phyloP scores from a whole-genome alignment of 2,329 filamentous ascomycete species.

The Drechslerella coelobrocha region DNA sequence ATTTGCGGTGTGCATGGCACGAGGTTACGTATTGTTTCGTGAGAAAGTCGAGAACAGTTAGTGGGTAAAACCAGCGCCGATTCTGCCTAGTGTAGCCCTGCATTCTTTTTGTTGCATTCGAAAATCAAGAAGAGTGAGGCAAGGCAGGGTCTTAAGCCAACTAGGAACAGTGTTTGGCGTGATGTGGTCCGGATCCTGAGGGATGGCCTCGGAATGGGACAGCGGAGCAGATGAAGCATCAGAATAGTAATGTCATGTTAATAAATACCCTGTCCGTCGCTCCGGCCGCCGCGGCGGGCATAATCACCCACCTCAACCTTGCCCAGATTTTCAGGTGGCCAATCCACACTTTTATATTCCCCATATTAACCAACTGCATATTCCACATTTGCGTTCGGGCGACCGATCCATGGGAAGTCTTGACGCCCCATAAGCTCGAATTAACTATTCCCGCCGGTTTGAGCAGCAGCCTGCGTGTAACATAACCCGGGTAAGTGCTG shows the following conservation, averaged over 20 bases:
- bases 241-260: not conserved
- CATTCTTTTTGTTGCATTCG: not conserved
- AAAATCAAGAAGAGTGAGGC: not conserved
- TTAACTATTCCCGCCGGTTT: not conserved
- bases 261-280: conserved; percentile 2
- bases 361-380: not conserved
- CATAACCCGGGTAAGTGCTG: conserved; percentile 1
- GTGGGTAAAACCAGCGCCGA: not conserved
- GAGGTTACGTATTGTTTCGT: conserved; percentile 3
- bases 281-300: not conserved
- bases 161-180: not conserved
- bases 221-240: not conserved
- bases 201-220: not conserved
- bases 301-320: not conserved
- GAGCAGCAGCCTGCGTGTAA: not conserved
- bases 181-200: conserved; percentile 2
- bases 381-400: conserved; percentile 12
- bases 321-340: too few relatives aligned
- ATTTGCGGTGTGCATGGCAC: not conserved
- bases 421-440: not conserved
- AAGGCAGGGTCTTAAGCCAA: not conserved
- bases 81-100: not conserved
- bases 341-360: not conserved
- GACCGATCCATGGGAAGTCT: not conserved
- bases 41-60: not conserved